A percentile compares a stretch with the other conserved stretches of the same genome.
Conservation (phyloP, 2,329 filamentous ascomycete species). For the Chrysoporthe cubensis region DNA sequence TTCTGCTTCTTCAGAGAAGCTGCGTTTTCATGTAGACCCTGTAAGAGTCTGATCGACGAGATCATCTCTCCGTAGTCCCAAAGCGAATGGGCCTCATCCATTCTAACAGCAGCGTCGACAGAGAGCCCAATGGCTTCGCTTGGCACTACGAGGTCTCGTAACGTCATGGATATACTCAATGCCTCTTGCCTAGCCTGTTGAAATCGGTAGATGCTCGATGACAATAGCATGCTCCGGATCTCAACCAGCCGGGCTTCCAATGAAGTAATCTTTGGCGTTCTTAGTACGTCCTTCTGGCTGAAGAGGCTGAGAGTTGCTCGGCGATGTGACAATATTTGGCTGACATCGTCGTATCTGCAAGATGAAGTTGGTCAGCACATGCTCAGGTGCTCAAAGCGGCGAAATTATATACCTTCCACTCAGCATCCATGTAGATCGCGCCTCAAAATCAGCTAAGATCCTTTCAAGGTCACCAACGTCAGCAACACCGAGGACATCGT, state of each 20-base stretch:
- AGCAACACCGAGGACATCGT: conserved; percentile 71
- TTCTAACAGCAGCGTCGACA: conserved; percentile 75
- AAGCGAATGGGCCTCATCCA: conserved; percentile 85
- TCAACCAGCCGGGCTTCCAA: conserved; percentile 72
- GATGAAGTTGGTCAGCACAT: conserved; percentile 34
- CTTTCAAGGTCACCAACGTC: conserved; percentile 63
- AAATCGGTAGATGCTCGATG: conserved; percentile 75
- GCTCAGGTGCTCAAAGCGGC: not conserved
- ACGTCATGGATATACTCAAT: conserved; percentile 78
- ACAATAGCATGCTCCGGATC: conserved; percentile 74
- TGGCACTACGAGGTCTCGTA: conserved; percentile 75
- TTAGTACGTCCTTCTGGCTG: conserved; percentile 69
- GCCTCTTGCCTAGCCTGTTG: conserved; percentile 87
- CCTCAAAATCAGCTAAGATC: conserved; percentile 66
- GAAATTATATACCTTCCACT: conserved; percentile 67
- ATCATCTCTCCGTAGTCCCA: conserved; percentile 94
- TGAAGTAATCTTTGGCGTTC: conserved; percentile 63
- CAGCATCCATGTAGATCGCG: conserved; percentile 77
- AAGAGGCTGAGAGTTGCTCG: conserved; percentile 82
- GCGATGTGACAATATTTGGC: conserved; percentile 79
- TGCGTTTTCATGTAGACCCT: conserved; percentile 65
- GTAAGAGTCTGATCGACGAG: conserved; percentile 86
- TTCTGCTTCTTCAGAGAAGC: conserved; percentile 68
- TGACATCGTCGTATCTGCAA: conserved; percentile 76
- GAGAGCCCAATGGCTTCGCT: conserved; percentile 74